Evolutionary conservation across 2,329 filamentous ascomycete genomes (phyloP), one percentile per base, ranked within the genome.

Genomic region (Pseudophaeomoniella oleicola): DNA sequence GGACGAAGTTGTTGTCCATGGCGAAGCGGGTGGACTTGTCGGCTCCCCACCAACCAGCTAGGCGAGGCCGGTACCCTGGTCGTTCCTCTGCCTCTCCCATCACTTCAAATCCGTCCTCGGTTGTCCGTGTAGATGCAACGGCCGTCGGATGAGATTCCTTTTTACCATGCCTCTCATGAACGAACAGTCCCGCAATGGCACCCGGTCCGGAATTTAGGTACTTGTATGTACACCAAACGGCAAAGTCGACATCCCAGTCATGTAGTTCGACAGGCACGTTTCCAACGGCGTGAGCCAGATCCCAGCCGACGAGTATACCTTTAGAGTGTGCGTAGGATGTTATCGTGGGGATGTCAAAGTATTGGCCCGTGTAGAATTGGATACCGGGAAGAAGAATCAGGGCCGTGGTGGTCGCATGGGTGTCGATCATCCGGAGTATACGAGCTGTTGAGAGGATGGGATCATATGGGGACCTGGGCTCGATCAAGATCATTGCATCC

Each of bases 201-300:
- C 86, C 86, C 0, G 86, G 84, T 0, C 86, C 86, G 16, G 78
- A 76, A 53, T 93, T 93, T 54, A 93, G 71, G 61, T 94, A 94
- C 62, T 94, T 94, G 68, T 94, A 94, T 13, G 79, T 87, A 58
- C 86, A 94, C 86, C 86, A 94, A 37, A 73, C 82, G 12, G 87
- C 86, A 50, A 93, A 93, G 55, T 94, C 86, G 19, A 92, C 84
- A 46, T 81, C 71, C 86, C 86, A 94, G 48, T 88, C 82, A 56
- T 93, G 85, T 14, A 94, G 67, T 39, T 67, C 60, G 13, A 94
- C 59, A 30, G 81, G 75, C 2, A 92, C 81, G 51, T 94, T 94
- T 19, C 86, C 86, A 15, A 73, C 81, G 0, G 84, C 83, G 55
- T 93, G 85, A 0, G 86, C 86, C 16, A 90, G 75, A 53, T 93